phyloP scores from a whole-genome alignment of 1,139 yeast species.

The Meyerozyma smithsonii region DNA sequence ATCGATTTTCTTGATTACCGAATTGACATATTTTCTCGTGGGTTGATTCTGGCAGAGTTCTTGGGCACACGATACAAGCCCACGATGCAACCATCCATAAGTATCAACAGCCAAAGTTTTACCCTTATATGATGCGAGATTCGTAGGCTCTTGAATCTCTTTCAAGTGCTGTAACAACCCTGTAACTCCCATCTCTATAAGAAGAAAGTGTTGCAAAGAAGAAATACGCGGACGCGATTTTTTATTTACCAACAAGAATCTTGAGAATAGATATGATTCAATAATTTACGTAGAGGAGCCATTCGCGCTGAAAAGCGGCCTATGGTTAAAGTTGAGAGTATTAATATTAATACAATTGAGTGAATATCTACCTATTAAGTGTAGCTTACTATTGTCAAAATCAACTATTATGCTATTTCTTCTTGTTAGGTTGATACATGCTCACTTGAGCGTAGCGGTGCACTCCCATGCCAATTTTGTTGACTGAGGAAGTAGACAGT shows the following conservation, averaged over 20 bases:
- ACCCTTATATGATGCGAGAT: conserved; percentile 63
- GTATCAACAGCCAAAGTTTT: conserved; percentile 87
- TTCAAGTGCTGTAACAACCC: conserved; percentile 75
- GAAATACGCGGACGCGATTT: not conserved
- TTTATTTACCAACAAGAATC: not conserved
- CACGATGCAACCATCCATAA: conserved; percentile 94
- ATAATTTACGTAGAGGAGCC: too few species aligned
- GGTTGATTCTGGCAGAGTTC: conserved; percentile 73
- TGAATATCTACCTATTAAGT: too few species aligned
- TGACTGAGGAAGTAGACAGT: conserved; percentile 5
- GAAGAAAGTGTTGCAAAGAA: not conserved
- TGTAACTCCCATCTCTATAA: conserved; percentile 60
- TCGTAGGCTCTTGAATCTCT: conserved; percentile 59
- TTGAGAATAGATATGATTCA: too few species aligned
- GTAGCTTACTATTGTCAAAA: too few species aligned
- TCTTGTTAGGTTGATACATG: conserved; percentile 33
- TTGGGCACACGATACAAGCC: conserved; percentile 76
- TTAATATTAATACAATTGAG: too few species aligned
- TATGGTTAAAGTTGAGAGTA: too few species aligned
- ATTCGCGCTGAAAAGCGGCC: too few species aligned
- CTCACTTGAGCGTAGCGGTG: conserved; percentile 30
- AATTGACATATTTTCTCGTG: conserved; percentile 61
- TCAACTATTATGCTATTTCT: conserved; percentile 5
- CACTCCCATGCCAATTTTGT: conserved; percentile 18
- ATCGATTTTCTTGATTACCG: conserved; percentile 55